Evolutionary conservation across 208 protist genomes (phyloP), one percentile per base, ranked within the genome.

Genomic region (Leishmania braziliensis): DNA sequence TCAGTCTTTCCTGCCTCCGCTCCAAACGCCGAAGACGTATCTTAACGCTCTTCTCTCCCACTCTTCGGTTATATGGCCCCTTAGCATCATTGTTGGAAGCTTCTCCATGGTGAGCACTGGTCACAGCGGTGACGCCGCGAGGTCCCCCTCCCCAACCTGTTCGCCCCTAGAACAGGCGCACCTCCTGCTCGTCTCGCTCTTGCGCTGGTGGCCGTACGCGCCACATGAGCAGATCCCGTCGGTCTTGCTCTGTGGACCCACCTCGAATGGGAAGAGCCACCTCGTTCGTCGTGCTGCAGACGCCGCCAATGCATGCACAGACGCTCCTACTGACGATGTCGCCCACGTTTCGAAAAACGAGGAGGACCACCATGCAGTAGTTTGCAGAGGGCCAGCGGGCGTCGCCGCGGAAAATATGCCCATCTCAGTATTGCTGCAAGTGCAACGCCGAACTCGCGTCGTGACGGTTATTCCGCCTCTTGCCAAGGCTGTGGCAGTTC

Each of bases 261-360:
- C 90, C 12, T 84, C 86, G 0, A 95, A 91, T 63, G 93, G 93
- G 50, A 96, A 96, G 75, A 93, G 88, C 29, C 78, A 92, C 77
- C 85, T 93, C 2, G 76, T 94, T 12, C 76, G 77, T 4, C 23
- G 69, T 56, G 77, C 54, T 63, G 75, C 56, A 46, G 73, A 56
- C 51, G 72, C 48, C 46, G 72, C 6, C 8, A 62, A 56, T 46
- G 72, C 72, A 33, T 36, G 46, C 69, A 46, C 29, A 48, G 72
- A 76, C 23, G 16, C 50, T 18, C 2, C 72, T 12, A 10, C 0
- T 6, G 51, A 9, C 8, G 51, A 39, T 1, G 29, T 29, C 1
- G 3, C 14, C 51, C 5, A 3, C n/a, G 12, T n/a, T 48, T 58
- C 53, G n/a, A 33, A 76, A n/a, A 48, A n/a, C 26, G 51, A 62